These are phyloP conservation scores for Yamadazyma phyllophila DNA, from an alignment of 805 yeast species.

Conservation along the genomic window DNA sequence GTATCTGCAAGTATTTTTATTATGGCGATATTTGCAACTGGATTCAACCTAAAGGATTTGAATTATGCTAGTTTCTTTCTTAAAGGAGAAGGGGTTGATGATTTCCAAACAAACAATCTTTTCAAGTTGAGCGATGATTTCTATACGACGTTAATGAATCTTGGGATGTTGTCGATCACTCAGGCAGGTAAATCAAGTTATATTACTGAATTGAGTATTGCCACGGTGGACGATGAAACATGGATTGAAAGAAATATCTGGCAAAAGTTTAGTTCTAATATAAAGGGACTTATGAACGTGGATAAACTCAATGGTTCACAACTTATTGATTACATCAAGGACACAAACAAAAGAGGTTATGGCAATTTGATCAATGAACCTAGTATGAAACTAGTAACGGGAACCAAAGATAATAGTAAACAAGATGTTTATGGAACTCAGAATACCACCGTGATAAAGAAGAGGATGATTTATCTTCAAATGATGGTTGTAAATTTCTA, in stretches of 20 bases:
- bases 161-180: conserved; percentile 63
- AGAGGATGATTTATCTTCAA: conserved; percentile 19
- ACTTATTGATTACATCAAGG: conserved; percentile 6
- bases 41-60: conserved; percentile 36
- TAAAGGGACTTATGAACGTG: conserved; percentile 1
- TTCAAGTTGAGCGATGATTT: conserved; percentile 32
- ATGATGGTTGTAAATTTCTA: conserved; percentile 19
- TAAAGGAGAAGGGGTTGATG: conserved; percentile 21
- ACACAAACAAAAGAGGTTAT: conserved; percentile 19
- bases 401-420: conserved; percentile 7
- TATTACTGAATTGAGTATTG: conserved; percentile 52
- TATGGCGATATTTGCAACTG: conserved; percentile 58
- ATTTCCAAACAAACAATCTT: conserved; percentile 10
- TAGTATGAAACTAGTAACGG: conserved; percentile 21
- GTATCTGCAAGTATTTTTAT: conserved; percentile 54
- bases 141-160: conserved; percentile 55
- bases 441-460: conserved; percentile 18
- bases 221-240: conserved; percentile 49
- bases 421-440: background rate
- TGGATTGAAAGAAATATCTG: conserved; percentile 49
- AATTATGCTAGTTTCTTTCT: conserved; percentile 35
- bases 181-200: conserved; percentile 67
- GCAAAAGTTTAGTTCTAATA: conserved; percentile 14
- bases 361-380: conserved; percentile 31
- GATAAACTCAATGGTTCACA: background rate